Percentiles rank a stretch among this genome's conserved stretches.
These are phyloP conservation scores for Spergularia azorica DNA, from an alignment of 179 eudicot genomes.

Conservation along the genomic window DNA sequence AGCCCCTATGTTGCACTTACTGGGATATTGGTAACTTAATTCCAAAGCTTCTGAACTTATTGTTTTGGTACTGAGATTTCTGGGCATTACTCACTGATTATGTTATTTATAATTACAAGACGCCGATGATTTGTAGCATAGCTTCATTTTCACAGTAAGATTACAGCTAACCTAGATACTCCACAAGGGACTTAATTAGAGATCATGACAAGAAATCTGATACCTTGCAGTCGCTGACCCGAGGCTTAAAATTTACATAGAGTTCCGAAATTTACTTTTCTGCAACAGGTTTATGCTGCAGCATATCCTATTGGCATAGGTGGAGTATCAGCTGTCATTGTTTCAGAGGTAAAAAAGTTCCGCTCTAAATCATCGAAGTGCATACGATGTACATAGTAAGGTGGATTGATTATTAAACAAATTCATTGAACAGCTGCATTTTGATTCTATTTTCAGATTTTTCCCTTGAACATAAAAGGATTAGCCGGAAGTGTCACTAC, in stretches of 20 bases:
- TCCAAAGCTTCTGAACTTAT: neutral
- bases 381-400: neutral
- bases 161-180: too few species aligned
- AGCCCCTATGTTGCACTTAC: constrained; percentile 38
- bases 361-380: neutral
- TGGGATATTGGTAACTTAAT: constrained; percentile 33
- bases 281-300: constrained; percentile 22
- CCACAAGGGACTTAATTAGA: too few species aligned
- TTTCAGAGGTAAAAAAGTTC: constrained; percentile 29
- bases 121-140: neutral
- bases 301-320: constrained; percentile 29
- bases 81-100: neutral
- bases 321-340: constrained; percentile 21
- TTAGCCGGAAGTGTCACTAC: constrained; percentile 30
- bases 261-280: neutral
- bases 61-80: neutral
- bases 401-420: neutral
- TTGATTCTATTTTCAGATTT: constrained; percentile 27
- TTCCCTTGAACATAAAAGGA: constrained; percentile 44
- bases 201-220: too few species aligned
- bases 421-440: neutral
- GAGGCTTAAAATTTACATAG: neutral
- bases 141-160: too few species aligned
- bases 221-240: too few species aligned
- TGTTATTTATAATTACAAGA: neutral